Base-by-base conservation (phyloP, 2,329 filamentous ascomycete species). In the Epichloe hybrida region DNA sequence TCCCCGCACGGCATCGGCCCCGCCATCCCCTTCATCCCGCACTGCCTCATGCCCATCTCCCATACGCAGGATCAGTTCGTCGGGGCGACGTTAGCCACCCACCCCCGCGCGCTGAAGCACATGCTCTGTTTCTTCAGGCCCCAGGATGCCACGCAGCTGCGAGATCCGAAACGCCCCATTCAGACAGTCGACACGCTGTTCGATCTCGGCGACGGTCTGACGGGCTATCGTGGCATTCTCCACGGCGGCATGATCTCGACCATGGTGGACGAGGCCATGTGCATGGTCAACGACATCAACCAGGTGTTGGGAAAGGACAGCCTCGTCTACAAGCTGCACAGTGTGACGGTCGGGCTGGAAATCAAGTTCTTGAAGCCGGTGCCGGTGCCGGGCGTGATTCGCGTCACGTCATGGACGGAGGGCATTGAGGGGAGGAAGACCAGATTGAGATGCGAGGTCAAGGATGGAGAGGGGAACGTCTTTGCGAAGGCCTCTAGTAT, bases 241-340 rank as follows among this genome's bases (percentile, higher is more conserved):
- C 68, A 70, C 50, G 68, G 68, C 6, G 68, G 68, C 11, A 54
- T 69, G 44, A 57, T 60, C 8, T 62, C 62, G 37, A 56, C 67
- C 5, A 53, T 70, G 49, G 52, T 66, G 23, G 68, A 71, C 46
- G 68, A 70, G 59, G 55, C 62, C 5, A 63, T 67, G 55, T 66
- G 66, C 3, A 56, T 58, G 2, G 52, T 71, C 17, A 61, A 65
- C 21, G 67, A 69, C 47, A 55, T 69, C 6, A 71, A 71, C 31
- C 50, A 55, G 20, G 61, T 60, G 0, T 54, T 69, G 38, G 59
- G 59, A 2, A 67, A 69, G 52, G 50, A 59, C 1, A 60, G 58
- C 0, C 54, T 56, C 12, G 54, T 61, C 0, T 66, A 63, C 41
- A 54, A 54, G 44, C 56, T 59, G 2, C 57, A 55, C 37, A 65